phyloP scores from a whole-genome alignment of 495 filamentous ascomycete species.

The Pyrenula aspistea region DNA sequence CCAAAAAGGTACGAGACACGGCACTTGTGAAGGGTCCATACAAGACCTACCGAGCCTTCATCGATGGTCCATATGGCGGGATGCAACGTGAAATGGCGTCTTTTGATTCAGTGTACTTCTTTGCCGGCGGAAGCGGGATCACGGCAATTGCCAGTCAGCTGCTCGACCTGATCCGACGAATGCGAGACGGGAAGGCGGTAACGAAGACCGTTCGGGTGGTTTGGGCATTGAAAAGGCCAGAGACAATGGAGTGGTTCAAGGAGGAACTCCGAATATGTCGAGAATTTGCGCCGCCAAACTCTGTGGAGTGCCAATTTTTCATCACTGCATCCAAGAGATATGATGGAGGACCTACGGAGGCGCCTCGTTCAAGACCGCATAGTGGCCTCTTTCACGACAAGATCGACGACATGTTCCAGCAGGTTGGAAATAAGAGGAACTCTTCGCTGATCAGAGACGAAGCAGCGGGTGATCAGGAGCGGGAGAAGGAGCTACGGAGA shows the following conservation, averaged over 20 bases:
- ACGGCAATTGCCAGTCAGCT: constrained; percentile 87
- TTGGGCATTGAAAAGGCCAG: constrained; percentile 79
- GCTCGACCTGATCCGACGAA: constrained; percentile 83
- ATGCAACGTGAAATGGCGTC: constrained; percentile 85
- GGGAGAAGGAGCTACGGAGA: constrained; percentile 65
- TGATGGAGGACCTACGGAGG: constrained; percentile 10
- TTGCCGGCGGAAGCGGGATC: constrained; percentile 90
- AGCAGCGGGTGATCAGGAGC: constrained; percentile 65
- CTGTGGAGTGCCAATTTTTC: constrained; percentile 87
- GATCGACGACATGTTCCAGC: constrained; percentile 69
- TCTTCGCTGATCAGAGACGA: constrained; percentile 69
- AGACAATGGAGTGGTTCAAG: constrained; percentile 96
- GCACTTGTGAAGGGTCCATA: constrained; percentile 72
- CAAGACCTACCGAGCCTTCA: constrained; percentile 76
- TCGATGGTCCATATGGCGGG: constrained; percentile 91
- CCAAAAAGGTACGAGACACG: constrained; percentile 61
- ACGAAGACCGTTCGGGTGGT: constrained; percentile 82
- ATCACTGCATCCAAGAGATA: constrained; percentile 63
- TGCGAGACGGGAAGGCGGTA: constrained; percentile 85
- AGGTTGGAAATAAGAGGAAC: constrained; percentile 70
- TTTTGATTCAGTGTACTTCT: constrained; percentile 85
- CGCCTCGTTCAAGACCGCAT: constrained; percentile 33
- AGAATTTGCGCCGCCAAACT: constrained; percentile 70
- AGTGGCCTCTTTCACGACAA: constrained; percentile 68
- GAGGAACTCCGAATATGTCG: constrained; percentile 86